Conservation (phyloP, 202 grass and related monocot species). For the Carex arenaria region DNA sequence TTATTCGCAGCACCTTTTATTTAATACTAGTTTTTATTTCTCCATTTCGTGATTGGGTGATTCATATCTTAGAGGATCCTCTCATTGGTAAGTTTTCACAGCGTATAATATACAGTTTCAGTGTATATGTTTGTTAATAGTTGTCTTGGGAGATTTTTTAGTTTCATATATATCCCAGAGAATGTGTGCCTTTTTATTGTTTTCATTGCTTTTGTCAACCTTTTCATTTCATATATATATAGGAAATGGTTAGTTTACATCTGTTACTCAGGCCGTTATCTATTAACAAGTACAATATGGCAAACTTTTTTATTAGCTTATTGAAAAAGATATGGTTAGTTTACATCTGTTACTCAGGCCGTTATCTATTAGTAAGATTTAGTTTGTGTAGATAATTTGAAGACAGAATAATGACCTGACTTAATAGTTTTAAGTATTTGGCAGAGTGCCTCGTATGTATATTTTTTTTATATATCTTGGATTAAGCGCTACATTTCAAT, state of each 20-base stretch:
- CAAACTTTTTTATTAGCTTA: too few relatives aligned
- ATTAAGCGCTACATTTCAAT: too few relatives aligned
- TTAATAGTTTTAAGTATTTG: too few relatives aligned
- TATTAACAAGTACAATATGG: too few relatives aligned
- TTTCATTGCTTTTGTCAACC: neutral
- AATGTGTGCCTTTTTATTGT: neutral
- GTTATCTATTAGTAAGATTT: too few relatives aligned
- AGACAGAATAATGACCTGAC: too few relatives aligned
- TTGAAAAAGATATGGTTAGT: too few relatives aligned
- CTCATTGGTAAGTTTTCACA: neutral
- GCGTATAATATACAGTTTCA: neutral
- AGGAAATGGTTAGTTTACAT: neutral
- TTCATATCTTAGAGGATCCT: neutral
- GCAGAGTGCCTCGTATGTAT: too few relatives aligned
- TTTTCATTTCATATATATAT: neutral
- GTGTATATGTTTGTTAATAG: neutral
- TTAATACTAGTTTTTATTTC: neutral
- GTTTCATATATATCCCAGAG: neutral
- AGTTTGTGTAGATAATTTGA: too few relatives aligned
- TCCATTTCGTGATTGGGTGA: neutral
- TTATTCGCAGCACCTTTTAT: neutral
- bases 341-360: too few relatives aligned
- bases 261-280: too few relatives aligned
- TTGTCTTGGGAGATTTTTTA: neutral
- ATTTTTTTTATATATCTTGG: too few relatives aligned